Base-by-base conservation (phyloP, 2,329 filamentous ascomycete species). In the Aspergillus brunneoviolaceus region DNA sequence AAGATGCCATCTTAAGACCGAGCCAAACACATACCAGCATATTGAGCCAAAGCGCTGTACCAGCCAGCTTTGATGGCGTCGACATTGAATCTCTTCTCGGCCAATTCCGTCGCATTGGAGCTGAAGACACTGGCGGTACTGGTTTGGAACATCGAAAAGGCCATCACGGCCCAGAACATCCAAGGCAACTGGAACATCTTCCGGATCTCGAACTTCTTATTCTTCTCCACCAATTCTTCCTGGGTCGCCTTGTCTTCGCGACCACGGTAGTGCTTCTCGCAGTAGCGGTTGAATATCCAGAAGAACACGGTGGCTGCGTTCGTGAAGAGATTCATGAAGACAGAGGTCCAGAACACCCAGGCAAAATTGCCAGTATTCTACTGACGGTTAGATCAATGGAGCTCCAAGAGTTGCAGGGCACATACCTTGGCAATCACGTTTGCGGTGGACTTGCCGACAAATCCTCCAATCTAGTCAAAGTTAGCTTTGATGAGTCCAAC, bases 291-390 rank as follows among this genome's bases (percentile, higher is more conserved):
- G 67, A 87, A 87, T 64, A 80, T 79, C 74, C 80, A 86, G 69
- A 87, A 87, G 10, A 76, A 71, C 0, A 79, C 55, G 0, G 84
- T 86, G 1, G 80, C 77, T 0, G 80, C 67, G 57, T 88, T 87
- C 9, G 85, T 87, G 62, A 88, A 87, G 2, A 88, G 59, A 60
- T 87, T 87, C 82, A 87, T 87, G 65, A 85, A 84, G 0, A 88
- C 84, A 0, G 91, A 79, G 10, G 81, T 81, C 85, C 85, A 87
- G 66, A 82, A 87, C 0, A 84, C 83, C 84, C 85, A 87, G 55
- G 81, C 81, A 50, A 88, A 88, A 65, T 87, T 79, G 0, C 85
- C 84, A 0, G 82, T 84, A 12, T 81, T 82, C 64, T 82, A 39
- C 47, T 1, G 10, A 16, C 11, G 6, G 23, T 67, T n/a, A 68